Evolutionary conservation across 2,329 filamentous ascomycete species (phyloP), one percentile per base, ranked within the genome.

Genomic region (Epichloe amarillans): DNA sequence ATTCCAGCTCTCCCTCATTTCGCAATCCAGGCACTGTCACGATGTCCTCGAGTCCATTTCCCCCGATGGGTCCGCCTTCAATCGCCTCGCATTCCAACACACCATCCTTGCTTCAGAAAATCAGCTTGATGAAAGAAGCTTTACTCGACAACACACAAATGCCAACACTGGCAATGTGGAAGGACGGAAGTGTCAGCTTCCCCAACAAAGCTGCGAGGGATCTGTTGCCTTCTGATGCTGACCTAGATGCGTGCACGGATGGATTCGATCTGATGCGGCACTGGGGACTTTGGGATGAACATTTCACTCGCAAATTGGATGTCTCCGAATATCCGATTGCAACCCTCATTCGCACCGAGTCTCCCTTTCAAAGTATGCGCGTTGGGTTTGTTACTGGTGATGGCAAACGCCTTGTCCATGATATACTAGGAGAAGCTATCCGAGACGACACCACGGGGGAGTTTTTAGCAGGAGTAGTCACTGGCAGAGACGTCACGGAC

Each of bases 151-250:
- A 81, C 39, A 86, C 86, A 26, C 77, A 80, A 54, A 81, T 87
- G 61, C 86, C 86, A 0, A 83, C 88, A 21, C 70, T 89, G 43
- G 83, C 84, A 23, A 86, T 89, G 80, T 90, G 86, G 86, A 84
- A 83, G 60, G 86, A 91, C 56, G 80, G 84, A 49, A 84, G 79
- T 46, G 80, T 88, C 45, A 82, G 79, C 0, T 81, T 88, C 42
- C 82, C 85, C 4, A 91, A 91, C 60, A 78, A 76, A 57, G 83
- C 84, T 4, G 77, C 77, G 12, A 69, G 75, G 12, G 64, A 67
- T 4, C 64, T 83, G n/a, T 72, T 81, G 53, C 61, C 68, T 23
- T 63, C 66, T 10, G 63, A 69, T 14, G 64, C 66, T 3, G 69
- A 72, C 37, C 58, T 70, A 2, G 66, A 70, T 6, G 62, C 64